Base-by-base conservation (phyloP, 1,284 basidiomycete species). In the Pholiota adiposa region DNA sequence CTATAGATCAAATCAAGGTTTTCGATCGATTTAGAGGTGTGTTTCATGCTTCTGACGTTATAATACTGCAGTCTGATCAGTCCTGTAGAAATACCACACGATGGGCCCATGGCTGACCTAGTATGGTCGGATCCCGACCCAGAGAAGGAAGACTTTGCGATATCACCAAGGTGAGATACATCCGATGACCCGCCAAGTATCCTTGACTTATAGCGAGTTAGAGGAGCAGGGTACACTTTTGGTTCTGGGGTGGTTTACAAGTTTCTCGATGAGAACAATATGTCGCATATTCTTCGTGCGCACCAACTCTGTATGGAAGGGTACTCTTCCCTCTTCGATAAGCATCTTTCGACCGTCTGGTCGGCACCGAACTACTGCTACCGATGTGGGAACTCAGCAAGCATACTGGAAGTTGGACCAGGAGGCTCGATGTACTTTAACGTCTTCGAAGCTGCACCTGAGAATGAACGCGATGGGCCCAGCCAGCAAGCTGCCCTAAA, bases 251-350 rank as follows among this genome's bases (percentile, higher is more conserved):
- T 99, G 51, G 97, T 99, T n/a, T 92, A 95, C 78, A 98, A 98
- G 73, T 99, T 99, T 75, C 84, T 96, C 56, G 88, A 90, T 69
- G 89, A 93, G 55, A 99, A 99, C 78, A 86, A 89, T 65, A 98
- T 99, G 96, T 90, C 92, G 38, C 97, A 99, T 72, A 98, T 99
- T 67, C 85, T 99, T 14, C 92, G 97, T 27, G 97, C 97, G 16
- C 97, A 99, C 75, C 97, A 99, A 72, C 86, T 99, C 4, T 99
- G 97, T 76, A 98, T 99, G 97, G 97, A 99, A 77, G 97, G 97
- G 1, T 99, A 94, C 75, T 88, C 91, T 23, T 95, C 96, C 3
- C 81, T 98, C 34, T 99, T 98, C 75, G 94, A 97, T 74, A 92
- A 96, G 68, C 90, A 94, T 67, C 85, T 99, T 49, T 96, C 94